Conservation (phyloP, 192 early-diverging fungal species). For the Rhizophagus clarus region DNA sequence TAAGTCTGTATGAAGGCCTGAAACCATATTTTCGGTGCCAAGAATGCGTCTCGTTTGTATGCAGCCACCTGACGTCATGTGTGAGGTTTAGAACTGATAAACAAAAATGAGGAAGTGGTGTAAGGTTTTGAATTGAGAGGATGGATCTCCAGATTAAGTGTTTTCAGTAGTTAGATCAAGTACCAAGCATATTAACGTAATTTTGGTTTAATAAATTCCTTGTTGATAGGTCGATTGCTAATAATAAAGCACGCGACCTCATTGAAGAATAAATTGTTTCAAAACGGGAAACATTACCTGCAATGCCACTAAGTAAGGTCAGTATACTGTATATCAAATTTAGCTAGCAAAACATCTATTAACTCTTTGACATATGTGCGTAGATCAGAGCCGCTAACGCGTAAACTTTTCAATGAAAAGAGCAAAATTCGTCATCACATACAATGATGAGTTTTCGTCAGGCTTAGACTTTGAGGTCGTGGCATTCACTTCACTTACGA, state of each 20-base stretch:
- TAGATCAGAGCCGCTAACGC: too few species aligned
- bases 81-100: background rate
- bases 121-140: background rate
- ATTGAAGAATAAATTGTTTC: constrained; percentile 15
- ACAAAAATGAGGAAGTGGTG: background rate
- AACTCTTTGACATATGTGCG: too few species aligned
- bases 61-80: background rate
- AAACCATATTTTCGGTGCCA: background rate
- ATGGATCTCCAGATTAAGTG: background rate
- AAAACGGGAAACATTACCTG: background rate
- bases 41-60: constrained; percentile 1
- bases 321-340: too few species aligned
- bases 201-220: background rate
- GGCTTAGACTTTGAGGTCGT: too few species aligned
- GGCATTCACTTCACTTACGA: too few species aligned
- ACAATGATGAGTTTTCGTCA: too few species aligned
- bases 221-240: constrained; percentile 1
- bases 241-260: constrained; percentile 8
- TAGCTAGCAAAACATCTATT: too few species aligned
- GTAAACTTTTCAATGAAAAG: too few species aligned
- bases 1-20: background rate
- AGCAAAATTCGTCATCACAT: too few species aligned
- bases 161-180: background rate
- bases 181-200: background rate
- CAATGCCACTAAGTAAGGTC: too few species aligned